Evolutionary conservation across 2,329 filamentous ascomycete genomes (phyloP), one percentile per base, ranked within the genome.

Genomic region (Beauveria sp.): DNA sequence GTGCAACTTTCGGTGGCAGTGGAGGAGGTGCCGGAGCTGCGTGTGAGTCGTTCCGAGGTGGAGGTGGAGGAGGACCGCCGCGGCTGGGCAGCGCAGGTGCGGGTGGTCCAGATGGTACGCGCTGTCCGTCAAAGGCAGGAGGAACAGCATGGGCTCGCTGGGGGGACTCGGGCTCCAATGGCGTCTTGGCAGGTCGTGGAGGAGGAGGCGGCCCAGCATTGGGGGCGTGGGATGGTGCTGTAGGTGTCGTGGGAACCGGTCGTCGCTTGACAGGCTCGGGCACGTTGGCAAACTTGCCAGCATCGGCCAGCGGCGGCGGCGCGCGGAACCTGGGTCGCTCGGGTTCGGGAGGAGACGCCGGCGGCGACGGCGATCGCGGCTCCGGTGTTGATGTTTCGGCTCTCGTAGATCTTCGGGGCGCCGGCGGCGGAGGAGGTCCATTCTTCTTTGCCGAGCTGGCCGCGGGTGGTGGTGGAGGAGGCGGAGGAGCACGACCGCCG

Each of bases 291-390:
- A 86, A 95, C 74, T 91, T 96, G 43, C 95, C 95, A 62, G 95
- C 95, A 73, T 96, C 93, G 61, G 91, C 86, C 63, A 98, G 76
- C 2, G 93, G 90, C 40, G 95, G 95, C 51, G 95, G 95, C 9
- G 91, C 93, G 66, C 87, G 83, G 77, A 96, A 98, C 68, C 82
- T 83, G 9, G 85, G 85, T 57, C 87, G 83, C 24, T 48, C 42
- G 8, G 62, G 56, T 24, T 53, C 55, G 10, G 55, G 43, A 9
- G 61, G 56, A 1, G 51, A 54, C 4, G 60, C 22, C 22, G 86
- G 83, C 18, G 74, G 73, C 10, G 82, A 81, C 20, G 87, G 85
- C 14, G 91, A 90, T 16, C 88, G 84, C 63, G 91, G 88, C 69
- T 87, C 82, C 34, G 88, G 83, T n/a, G 89, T 85, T 43, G 81